Percentiles rank a stretch among this genome's conserved stretches.
Evolutionary conservation across 371 early-diverging fungal genomes (phyloP).

Genomic region (Choanephora cucurbitarum): DNA sequence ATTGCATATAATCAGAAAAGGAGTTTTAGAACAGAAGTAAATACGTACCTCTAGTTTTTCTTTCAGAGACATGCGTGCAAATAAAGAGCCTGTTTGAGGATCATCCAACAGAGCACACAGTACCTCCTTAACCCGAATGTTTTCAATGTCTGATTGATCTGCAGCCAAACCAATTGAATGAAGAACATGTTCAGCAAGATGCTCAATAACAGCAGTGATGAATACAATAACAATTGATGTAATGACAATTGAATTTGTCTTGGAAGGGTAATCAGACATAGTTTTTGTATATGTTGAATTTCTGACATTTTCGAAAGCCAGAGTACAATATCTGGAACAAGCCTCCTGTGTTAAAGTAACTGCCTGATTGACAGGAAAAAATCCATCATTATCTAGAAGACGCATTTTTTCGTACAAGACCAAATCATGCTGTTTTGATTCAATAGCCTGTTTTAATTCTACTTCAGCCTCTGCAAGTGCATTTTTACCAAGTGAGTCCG

Average conservation of each 20-base stretch:
- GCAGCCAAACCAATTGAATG: slow-evolving; percentile 51
- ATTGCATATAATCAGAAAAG: neutral
- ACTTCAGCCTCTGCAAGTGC: slow-evolving; percentile 70
- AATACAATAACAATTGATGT: slow-evolving; percentile 63
- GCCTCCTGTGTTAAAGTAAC: slow-evolving; percentile 48
- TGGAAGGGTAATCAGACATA: neutral
- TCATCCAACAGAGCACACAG: slow-evolving; percentile 52
- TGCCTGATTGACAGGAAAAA: slow-evolving; percentile 22
- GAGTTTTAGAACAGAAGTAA: neutral
- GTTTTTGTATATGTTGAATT: neutral
- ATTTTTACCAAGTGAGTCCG: slow-evolving; percentile 58
- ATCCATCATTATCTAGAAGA: slow-evolving; percentile 8
- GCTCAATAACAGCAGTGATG: slow-evolving; percentile 60
- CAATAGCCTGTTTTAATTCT: slow-evolving; percentile 57
- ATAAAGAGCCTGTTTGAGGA: slow-evolving; percentile 48
- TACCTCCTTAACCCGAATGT: slow-evolving; percentile 60
- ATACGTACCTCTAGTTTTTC: slow-evolving; percentile 36
- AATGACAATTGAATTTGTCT: slow-evolving; percentile 19
- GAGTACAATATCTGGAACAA: slow-evolving; percentile 55
- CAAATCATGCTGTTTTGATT: slow-evolving; percentile 27
- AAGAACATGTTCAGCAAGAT: slow-evolving; percentile 62
- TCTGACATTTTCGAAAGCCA: slow-evolving; percentile 21
- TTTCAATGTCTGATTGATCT: slow-evolving; percentile 52
- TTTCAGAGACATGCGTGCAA: slow-evolving; percentile 46
- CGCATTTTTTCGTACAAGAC: slow-evolving; percentile 41